phyloP scores from a whole-genome alignment of 192 early-diverging fungal genomes.

The Glomus cerebriforme region DNA sequence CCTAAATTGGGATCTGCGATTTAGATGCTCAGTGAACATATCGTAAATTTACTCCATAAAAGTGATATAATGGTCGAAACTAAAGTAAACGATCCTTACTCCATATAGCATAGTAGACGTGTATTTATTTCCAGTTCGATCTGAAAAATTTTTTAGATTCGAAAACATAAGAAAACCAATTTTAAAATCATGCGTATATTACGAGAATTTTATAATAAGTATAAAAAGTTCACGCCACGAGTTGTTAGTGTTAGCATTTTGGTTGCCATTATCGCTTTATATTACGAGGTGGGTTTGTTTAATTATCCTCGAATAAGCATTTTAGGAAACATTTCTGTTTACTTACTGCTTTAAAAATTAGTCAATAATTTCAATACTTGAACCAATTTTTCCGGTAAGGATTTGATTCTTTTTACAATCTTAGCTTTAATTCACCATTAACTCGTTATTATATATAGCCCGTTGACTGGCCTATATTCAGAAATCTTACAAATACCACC shows the following conservation, averaged over 20 bases:
- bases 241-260: not conserved
- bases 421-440: not conserved
- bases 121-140: too few species aligned
- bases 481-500: conserved; percentile 1
- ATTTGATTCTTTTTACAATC: not conserved
- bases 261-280: not conserved
- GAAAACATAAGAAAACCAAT: not conserved
- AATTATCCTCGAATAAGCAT: not conserved
- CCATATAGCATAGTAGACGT: too few species aligned
- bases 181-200: not conserved
- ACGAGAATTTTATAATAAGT: not conserved
- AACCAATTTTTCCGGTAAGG: not conserved
- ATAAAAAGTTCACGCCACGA: not conserved
- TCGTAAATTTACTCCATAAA: too few species aligned
- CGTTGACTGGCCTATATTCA: not conserved
- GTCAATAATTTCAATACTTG: not conserved
- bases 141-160: not conserved
- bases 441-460: conserved; percentile 14
- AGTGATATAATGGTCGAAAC: too few species aligned
- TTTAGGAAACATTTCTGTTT: not conserved
- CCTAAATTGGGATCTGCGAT: not conserved
- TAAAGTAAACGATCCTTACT: too few species aligned
- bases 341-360: not conserved
- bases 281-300: not conserved
- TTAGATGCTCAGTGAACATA: too few species aligned